Base-by-base conservation (phyloP, 2,329 filamentous ascomycete genomes). In the Trichoderma breve region DNA sequence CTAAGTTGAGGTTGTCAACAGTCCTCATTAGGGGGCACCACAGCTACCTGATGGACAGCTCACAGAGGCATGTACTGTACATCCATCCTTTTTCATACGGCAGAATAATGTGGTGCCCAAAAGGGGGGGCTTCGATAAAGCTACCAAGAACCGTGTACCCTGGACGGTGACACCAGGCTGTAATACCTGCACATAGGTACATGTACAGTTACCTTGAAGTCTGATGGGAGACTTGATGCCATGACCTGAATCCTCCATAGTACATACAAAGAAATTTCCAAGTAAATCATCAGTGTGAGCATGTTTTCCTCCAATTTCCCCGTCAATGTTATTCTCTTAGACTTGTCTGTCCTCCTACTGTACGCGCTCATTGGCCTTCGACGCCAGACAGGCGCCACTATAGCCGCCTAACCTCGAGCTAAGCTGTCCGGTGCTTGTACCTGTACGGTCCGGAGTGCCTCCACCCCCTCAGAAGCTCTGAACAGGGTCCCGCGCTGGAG, bases 51-150 rank as follows among this genome's bases (percentile, higher is more conserved):
- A 26, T 36, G 34, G 60, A 32, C 26, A 64, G 62, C 62, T 47
- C 43, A 47, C 18, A 51, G n/a, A 21, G n/a, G 6, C n/a, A 11
- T 47, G 43, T 51, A 51, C 43, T 51, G 43, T 51, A 51, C 43
- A 51, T 51, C 36, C 36, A 39, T 8, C 6, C 36, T 8, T 39
- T 39, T 39, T 51, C 43, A 51, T 65, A 53, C 43, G 43, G 62
- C 62, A 21, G 34, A 63, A 43, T 28, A 47, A 15, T 34, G 32
- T 30, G 64, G 64, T 67, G 64, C 64, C 47, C 64, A 67, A 67
- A 67, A 67, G 51, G 64, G 64, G 64, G 64, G 64, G 26, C 43
- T 30, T 55, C 14, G 51, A 63, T n/a, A n/a, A 14, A 53, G 43
- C n/a, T 55, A 34, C 26, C 47, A 24, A n/a, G 47, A 55, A 55